Base-by-base conservation (phyloP, 768 basidiomycete genomes). In the Tubosaeta sp. region DNA sequence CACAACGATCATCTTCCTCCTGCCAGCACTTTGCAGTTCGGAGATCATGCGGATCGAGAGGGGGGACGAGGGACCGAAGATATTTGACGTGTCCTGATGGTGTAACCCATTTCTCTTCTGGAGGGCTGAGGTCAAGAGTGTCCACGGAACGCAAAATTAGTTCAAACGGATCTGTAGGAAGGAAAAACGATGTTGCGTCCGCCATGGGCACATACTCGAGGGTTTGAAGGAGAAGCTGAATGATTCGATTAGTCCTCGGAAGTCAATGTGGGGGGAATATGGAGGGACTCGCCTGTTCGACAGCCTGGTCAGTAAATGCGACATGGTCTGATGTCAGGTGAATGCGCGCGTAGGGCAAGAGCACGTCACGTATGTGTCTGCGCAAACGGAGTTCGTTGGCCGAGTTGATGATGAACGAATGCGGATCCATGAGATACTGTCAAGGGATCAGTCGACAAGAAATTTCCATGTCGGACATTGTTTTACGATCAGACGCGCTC, bases 291-390 rank as follows among this genome's bases (percentile, higher is more conserved):
- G 77, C 84, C 58, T 81, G 71, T 35, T 72, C 58, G 14, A 80
- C 76, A 2, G 74, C 70, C 49, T 68, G 62, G 52, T 79, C 71
- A 4, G 84, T 85, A 58, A 76, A 80, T 13, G 71, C 61, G 39
- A 80, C 65, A 60, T 86, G 77, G 60, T 84, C 74, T 48, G 68
- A 76, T 0, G 82, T 78, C 29, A 83, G 65, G 63, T 87, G 77
- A 16, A 61, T 65, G 31, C 71, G 71, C 7, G 70, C 76, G 57
- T 87, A 87, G 36, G 76, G 71, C 25, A 79, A 67, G 25, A 87
- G 72, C 25, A 84, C 63, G 31, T 74, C 66, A 35, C 74, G 79
- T 50, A 87, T 78, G 59, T 85, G 84, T 41, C 55, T 55, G 31
- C 62, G 63, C 55, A 65, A 47, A 51, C 57, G 64, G 44, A 61